phyloP scores from a whole-genome alignment of 768 basidiomycete species.

The Chalciporus chontae region DNA sequence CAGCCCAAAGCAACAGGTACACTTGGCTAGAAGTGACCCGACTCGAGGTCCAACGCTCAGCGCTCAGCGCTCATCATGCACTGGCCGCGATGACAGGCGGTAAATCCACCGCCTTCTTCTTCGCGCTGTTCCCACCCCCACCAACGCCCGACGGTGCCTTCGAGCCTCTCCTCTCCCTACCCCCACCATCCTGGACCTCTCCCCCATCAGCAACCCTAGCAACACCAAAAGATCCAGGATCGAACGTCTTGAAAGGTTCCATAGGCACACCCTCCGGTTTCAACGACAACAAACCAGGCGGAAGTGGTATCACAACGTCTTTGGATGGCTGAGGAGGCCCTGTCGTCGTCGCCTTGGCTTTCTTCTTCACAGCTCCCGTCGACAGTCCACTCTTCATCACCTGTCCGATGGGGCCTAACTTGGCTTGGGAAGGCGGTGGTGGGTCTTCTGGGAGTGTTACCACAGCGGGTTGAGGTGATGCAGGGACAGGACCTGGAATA shows the following conservation, averaged over 20 bases:
- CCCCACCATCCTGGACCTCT: constrained; percentile 6
- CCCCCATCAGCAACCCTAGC: too few relatives aligned
- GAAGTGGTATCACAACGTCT: constrained; percentile 21
- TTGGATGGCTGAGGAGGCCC: constrained; percentile 13
- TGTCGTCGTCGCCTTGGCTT: constrained; percentile 27
- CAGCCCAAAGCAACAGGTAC: too few relatives aligned
- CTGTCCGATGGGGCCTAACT: constrained; percentile 79
- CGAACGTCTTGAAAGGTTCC: constrained; percentile 17
- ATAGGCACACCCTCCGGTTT: constrained; percentile 20
- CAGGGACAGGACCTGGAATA: not conserved
- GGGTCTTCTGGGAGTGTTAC: constrained; percentile 61
- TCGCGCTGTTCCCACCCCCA: constrained; percentile 10
- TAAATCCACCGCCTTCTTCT: constrained; percentile 29
- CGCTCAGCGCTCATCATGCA: too few relatives aligned
- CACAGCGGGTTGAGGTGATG: constrained; percentile 14
- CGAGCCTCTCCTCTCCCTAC: constrained; percentile 6
- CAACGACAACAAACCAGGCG: constrained; percentile 14
- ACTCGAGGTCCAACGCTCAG: too few relatives aligned
- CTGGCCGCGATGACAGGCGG: constrained; percentile 36
- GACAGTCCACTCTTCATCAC: constrained; percentile 51
- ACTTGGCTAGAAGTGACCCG: too few relatives aligned
- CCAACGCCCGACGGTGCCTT: constrained; percentile 11
- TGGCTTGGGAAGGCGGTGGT: constrained; percentile 54
- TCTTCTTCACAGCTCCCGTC: constrained; percentile 60
- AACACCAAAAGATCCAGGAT: constrained; percentile 6